Evolutionary conservation across 495 filamentous ascomycete genomes (phyloP), one percentile per base, ranked within the genome.

Genomic region (Echria macrotheca): DNA sequence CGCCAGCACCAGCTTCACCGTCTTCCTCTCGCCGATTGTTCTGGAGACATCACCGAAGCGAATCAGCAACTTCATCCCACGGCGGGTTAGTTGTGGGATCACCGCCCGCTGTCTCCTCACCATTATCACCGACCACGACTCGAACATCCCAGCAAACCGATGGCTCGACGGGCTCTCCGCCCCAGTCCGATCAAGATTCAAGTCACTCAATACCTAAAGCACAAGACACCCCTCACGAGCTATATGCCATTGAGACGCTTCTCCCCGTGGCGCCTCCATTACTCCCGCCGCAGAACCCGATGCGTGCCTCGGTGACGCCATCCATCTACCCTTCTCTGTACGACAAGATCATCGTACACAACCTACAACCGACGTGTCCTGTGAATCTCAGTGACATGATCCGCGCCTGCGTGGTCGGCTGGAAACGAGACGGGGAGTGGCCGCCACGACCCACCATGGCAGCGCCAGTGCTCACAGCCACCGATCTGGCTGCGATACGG

Each of bases 361-460:
- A 75, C 14, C 76, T 88, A 50, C 84, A 87, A 1, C 91, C 93
- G 0, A 81, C 81, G 1, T 81, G 94, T 8, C 93, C 93, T 12
- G 83, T 98, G 50, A 95, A 95, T 57, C 78, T 98, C 5, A 65
- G 73, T 26, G 86, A 94, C 58, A 77, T 96, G 60, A 81, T 84
- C 18, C 75, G 81, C n/a, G 78, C 86, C 23, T 83, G 91, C 57
- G 90, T 97, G 2, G 77, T 84, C 32, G 93, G 93, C 25, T 97
- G 93, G 93, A 91, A 94, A 65, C 76, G 85, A 35, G 90, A 94
- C 59, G 93, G 89, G 15, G 85, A 95, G 60, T 98, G 93, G 93
- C 93, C 93, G 1, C 88, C 91, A 15, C 85, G 83, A 55, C 40
- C 66, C 0, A 60, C 67, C 0, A 65, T 69, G 18, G 56, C 72